Conservation (phyloP, 1,284 basidiomycete species). For the Trichosporon inkin region DNA sequence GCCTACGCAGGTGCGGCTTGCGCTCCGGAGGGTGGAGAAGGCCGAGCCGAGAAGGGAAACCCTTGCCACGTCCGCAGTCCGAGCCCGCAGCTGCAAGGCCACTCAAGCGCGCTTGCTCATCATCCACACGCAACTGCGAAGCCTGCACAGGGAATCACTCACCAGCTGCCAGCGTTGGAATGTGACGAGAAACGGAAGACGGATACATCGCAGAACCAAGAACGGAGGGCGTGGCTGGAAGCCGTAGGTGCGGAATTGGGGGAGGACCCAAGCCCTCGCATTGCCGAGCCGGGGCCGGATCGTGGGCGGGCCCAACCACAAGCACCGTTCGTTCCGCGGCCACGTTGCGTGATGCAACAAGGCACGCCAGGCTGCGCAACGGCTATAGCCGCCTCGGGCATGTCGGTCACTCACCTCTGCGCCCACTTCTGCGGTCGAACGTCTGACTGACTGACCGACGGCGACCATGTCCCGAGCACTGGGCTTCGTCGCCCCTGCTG, state of each 20-base stretch:
- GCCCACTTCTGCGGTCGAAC: background rate
- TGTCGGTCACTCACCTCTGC: background rate
- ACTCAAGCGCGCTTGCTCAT: too few relatives aligned
- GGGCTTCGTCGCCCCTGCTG: conserved; percentile 29
- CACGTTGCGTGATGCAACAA: background rate
- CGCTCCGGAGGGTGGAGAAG: background rate
- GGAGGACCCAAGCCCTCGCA: background rate
- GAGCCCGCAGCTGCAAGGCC: too few relatives aligned
- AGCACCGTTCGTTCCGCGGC: too few relatives aligned
- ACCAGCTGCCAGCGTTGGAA: background rate
- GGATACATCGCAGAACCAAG: background rate
- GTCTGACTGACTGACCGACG: background rate
- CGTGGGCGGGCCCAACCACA: too few relatives aligned
- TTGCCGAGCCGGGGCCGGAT: conserved; percentile 7
- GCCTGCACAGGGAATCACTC: background rate
- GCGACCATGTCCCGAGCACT: conserved; percentile 16
- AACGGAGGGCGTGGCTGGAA: background rate
- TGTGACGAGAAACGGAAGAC: background rate
- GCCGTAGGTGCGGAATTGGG: background rate
- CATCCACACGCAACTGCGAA: too few relatives aligned
- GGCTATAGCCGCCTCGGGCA: background rate
- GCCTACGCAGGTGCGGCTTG: background rate
- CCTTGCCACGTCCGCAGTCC: background rate
- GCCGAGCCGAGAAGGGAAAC: background rate
- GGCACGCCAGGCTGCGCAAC: background rate